Base-by-base conservation (phyloP, 2,329 filamentous ascomycete species). In the Blumeria hordei region DNA sequence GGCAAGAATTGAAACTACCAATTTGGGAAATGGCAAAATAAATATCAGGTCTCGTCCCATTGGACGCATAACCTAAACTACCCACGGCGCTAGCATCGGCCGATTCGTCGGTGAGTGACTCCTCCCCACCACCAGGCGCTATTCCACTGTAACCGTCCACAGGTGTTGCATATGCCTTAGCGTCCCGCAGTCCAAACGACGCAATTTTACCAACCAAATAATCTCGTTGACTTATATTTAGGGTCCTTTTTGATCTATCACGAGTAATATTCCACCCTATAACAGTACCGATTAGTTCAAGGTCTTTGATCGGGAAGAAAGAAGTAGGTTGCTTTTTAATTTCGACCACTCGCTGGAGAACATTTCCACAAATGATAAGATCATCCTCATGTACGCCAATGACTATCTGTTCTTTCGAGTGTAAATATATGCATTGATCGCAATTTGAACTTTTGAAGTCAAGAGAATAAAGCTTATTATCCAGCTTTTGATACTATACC, bases 371-470 rank as follows among this genome's bases (percentile, higher is more conserved):
- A 10, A 53, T 39, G 16, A 39, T 14, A 21, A 39, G 35, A 21
- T 53, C 50, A 36, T 53, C 50, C 11, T 37, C 34, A 53, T 53
- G 39, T 9, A 53, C 50, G 8, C 50, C 50, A 21, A 53, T 37
- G n/a, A 53, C 11, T 7, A 53, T 3, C 12, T 39, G 34, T 21
- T 18, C 28, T 18, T 35, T 37, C 12, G n/a, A 4, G n/a, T 53
- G 32, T 10, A 21, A 28, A 16, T n/a, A n/a, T n/a, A n/a, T n/a
- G n/a, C n/a, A n/a, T n/a, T n/a, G n/a, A n/a, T n/a, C n/a, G n/a
- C n/a, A 37, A 32, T 36, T 6, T 10, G 45, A 50, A n/a, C 21
- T 32, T n/a, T 32, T 32, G 21, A 33, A 50, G n/a, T n/a, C 21
- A 12, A 50, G 21, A 8, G 18, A 50, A 12, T 16, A 28, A 18